phyloP scores from a whole-genome alignment of 371 early-diverging fungal genomes.

The Syncephalastrum sp. region DNA sequence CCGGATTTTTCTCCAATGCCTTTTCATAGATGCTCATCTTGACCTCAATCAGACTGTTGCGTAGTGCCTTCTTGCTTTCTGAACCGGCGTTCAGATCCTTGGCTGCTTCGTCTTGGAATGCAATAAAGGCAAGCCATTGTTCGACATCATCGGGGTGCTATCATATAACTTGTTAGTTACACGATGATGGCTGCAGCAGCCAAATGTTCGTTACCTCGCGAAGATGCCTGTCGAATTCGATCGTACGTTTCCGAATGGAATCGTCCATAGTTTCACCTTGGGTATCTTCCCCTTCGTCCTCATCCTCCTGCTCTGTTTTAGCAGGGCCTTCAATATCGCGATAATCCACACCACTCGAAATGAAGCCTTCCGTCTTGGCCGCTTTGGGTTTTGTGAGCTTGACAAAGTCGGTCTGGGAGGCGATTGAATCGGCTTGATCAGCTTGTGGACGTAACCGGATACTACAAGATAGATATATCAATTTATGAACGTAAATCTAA shows the following conservation, averaged over 20 bases:
- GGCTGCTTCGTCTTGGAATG: constrained; percentile 63
- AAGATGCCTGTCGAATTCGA: constrained; percentile 35
- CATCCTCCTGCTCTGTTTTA: constrained; percentile 16
- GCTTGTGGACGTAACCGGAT: no score
- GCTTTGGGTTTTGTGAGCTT: no score
- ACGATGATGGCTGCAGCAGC: not conserved
- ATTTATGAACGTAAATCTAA: no score
- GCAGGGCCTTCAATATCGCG: constrained; percentile 31
- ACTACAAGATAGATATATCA: no score
- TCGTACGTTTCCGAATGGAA: constrained; percentile 30
- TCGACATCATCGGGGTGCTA: constrained; percentile 61
- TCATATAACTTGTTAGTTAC: constrained; percentile 11
- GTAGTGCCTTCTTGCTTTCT: constrained; percentile 31
- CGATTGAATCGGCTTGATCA: no score
- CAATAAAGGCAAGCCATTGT: constrained; percentile 71
- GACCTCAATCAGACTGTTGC: constrained; percentile 56
- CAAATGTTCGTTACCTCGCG: constrained; percentile 14
- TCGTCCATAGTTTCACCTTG: constrained; percentile 45
- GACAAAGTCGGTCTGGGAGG: no score
- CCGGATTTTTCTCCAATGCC: constrained; percentile 65
- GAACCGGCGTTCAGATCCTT: constrained; percentile 21
- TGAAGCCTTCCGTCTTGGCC: not conserved
- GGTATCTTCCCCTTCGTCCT: constrained; percentile 23
- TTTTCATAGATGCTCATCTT: constrained; percentile 77
- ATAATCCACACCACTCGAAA: constrained; percentile 39